Percentiles rank a stretch among this genome's conserved stretches.
Conservation (phyloP, 306 rosid genomes). For the Prunus campanulata region DNA sequence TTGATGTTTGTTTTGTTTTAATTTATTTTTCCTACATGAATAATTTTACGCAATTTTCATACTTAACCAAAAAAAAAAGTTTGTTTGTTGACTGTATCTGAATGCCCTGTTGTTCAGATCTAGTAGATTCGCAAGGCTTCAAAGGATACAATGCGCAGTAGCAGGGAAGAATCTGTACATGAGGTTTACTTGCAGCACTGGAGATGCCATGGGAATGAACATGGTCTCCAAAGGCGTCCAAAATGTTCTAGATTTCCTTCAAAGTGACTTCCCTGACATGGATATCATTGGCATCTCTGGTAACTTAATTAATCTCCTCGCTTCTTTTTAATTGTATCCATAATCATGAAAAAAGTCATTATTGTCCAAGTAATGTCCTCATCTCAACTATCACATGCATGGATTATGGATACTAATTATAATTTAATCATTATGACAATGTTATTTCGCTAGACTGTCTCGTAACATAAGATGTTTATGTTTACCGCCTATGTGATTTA, state of each 20-base stretch:
- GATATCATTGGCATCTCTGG: constrained; percentile 29
- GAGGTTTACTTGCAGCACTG: constrained; percentile 25
- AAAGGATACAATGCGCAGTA: constrained; percentile 11
- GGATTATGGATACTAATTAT: no score
- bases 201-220: constrained; percentile 34
- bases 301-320: neutral
- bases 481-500: no score
- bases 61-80: no score
- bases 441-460: no score
- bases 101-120: constrained; percentile 8
- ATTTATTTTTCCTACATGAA: neutral
- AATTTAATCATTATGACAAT: no score
- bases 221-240: constrained; percentile 33
- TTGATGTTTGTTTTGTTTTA: neutral
- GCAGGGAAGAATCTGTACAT: constrained; percentile 26
- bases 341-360: no score
- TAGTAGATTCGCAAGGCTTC: constrained; percentile 22
- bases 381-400: no score
- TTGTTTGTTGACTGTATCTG: no score
- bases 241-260: constrained; percentile 24
- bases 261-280: constrained; percentile 22
- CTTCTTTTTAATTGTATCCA: neutral
- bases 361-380: no score
- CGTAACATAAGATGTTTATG: no score
- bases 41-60: neutral